Conservation (phyloP, 2,329 filamentous ascomycete species). For the Hyphodiscus sp. region DNA sequence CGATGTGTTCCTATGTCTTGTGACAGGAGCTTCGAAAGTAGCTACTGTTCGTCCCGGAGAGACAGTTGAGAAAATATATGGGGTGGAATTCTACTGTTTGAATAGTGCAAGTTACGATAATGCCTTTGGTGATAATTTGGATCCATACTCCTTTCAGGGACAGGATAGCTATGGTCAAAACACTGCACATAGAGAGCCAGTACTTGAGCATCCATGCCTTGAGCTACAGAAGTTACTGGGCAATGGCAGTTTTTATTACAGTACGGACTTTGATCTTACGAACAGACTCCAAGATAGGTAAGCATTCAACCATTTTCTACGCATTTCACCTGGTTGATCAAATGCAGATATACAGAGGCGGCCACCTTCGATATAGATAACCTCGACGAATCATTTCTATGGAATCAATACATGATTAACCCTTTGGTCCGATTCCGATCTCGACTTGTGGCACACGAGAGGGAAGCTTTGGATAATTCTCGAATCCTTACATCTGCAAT, state of each 20-base stretch:
- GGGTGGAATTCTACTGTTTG: slow-evolving; percentile 88
- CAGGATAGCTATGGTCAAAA: slow-evolving; percentile 39
- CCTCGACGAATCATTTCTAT: slow-evolving; percentile 86
- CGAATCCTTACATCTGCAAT: slow-evolving; percentile 90
- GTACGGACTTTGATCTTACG: slow-evolving; percentile 94
- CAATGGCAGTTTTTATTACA: slow-evolving; percentile 96
- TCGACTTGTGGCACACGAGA: slow-evolving; percentile 67
- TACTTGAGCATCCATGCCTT: slow-evolving; percentile 80
- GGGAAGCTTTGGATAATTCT: slow-evolving; percentile 74
- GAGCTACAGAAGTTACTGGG: slow-evolving; percentile 87
- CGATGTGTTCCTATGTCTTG: slow-evolving; percentile 87
- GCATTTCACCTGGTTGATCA: slow-evolving; percentile 10
- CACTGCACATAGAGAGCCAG: slow-evolving; percentile 59
- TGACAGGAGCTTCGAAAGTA: slow-evolving; percentile 71
- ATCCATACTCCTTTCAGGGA: slow-evolving; percentile 25
- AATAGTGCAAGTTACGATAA: slow-evolving; percentile 83
- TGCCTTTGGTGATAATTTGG: slow-evolving; percentile 47
- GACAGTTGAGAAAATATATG: slow-evolving; percentile 78
- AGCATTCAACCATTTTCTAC: slow-evolving; percentile 13
- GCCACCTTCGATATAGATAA: slow-evolving; percentile 84
- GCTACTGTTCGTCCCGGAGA: slow-evolving; percentile 82
- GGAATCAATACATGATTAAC: slow-evolving; percentile 98
- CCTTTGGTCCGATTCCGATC: slow-evolving; percentile 86
- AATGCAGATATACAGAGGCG: slow-evolving; percentile 61
- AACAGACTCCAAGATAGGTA: slow-evolving; percentile 86